phyloP scores from a whole-genome alignment of 345 rosid genomes.

The Populus alba region DNA sequence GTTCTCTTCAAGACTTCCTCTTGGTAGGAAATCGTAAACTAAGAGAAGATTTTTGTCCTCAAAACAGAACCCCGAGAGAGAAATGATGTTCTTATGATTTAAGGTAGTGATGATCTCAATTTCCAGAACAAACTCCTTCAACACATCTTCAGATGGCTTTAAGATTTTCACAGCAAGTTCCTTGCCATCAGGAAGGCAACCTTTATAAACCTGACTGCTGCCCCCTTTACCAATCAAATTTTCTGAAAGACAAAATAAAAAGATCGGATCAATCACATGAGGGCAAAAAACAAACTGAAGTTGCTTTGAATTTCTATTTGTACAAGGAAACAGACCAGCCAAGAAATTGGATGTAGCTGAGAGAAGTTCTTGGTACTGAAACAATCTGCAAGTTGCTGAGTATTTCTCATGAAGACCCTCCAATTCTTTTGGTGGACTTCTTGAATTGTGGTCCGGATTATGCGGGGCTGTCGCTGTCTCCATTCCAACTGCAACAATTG shows the following conservation, averaged over 20 bases:
- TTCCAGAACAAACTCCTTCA: conserved; percentile 77
- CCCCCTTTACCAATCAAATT: conserved; percentile 94
- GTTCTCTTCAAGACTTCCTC: conserved; percentile 95
- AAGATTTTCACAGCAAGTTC: conserved; percentile 86
- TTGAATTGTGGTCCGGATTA: conserved; percentile 32
- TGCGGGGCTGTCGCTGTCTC: conserved; percentile 26
- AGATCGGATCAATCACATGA: neutral
- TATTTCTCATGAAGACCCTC: conserved; percentile 31
- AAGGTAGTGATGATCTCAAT: conserved; percentile 75
- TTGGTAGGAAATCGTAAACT: conserved; percentile 75
- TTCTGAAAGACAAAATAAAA: conserved; percentile 38
- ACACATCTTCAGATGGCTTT: conserved; percentile 61
- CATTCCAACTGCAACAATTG: conserved; percentile 43
- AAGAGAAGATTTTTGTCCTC: conserved; percentile 67
- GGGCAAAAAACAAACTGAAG: neutral
- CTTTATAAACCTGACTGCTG: conserved; percentile 80
- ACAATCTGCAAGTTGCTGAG: conserved; percentile 34
- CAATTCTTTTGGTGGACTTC: conserved; percentile 21
- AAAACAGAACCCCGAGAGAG: conserved; percentile 78
- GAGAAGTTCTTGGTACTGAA: conserved; percentile 46
- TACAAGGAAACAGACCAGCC: conserved; percentile 47
- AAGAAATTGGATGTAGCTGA: conserved; percentile 60
- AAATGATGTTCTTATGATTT: conserved; percentile 72
- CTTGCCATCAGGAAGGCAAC: conserved; percentile 73
- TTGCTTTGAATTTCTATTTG: neutral